These are phyloP conservation scores for Cladobotryum mycophilum DNA, from an alignment of 2,329 filamentous ascomycete species.

Conservation along the genomic window DNA sequence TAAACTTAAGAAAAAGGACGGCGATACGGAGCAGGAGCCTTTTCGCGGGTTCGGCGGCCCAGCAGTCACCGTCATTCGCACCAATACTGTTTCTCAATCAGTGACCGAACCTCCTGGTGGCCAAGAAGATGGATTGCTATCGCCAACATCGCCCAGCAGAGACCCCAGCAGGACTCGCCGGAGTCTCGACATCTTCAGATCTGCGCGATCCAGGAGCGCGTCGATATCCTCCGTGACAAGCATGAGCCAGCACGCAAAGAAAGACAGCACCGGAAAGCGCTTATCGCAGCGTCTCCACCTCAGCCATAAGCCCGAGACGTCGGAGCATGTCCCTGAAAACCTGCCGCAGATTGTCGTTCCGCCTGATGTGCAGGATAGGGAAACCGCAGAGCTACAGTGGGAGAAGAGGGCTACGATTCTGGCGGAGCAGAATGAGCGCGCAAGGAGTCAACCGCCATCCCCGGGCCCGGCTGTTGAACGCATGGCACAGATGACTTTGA, in stretches of 20 bases:
- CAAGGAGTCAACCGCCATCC: conserved; percentile 37
- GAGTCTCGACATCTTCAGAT: conserved; percentile 41
- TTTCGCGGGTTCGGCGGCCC: conserved; percentile 39
- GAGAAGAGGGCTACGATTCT: conserved; percentile 89
- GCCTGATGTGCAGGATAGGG: conserved; percentile 39
- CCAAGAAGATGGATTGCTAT: conserved; percentile 26
- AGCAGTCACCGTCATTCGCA: conserved; percentile 77
- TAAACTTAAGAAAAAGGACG: conserved; percentile 49
- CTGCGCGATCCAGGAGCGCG: conserved; percentile 41
- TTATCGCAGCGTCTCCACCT: conserved; percentile 69
- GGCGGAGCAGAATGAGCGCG: conserved; percentile 55
- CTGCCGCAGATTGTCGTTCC: conserved; percentile 64
- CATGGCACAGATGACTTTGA: conserved; percentile 23
- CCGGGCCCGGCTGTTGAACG: conserved; percentile 24
- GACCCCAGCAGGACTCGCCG: conserved; percentile 27
- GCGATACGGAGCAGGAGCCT: conserved; percentile 31
- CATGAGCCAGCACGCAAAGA: conserved; percentile 24
- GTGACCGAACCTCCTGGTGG: conserved; percentile 64
- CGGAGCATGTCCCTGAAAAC: conserved; percentile 70
- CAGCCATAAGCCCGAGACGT: conserved; percentile 50
- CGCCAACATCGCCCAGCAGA: conserved; percentile 21
- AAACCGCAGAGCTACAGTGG: conserved; percentile 66
- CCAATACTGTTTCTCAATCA: conserved; percentile 76
- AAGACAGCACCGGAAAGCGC: conserved; percentile 33
- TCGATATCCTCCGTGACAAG: conserved; percentile 39